Evolutionary conservation across 148 eudicot species (phyloP).

Genomic region (Pouteria glomerata): DNA sequence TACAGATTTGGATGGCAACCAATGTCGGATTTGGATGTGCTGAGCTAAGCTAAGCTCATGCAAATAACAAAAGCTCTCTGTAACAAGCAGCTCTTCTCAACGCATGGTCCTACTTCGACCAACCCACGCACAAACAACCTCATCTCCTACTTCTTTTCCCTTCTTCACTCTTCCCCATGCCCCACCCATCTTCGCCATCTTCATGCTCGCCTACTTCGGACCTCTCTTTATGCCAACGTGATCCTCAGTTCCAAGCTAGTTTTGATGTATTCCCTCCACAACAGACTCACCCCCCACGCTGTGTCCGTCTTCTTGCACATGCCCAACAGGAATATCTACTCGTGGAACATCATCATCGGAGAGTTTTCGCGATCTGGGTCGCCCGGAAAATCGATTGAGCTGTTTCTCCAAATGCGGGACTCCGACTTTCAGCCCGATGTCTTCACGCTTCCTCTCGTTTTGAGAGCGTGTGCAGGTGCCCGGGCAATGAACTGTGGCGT

Average conservation of each 20-base stretch:
- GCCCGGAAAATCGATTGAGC: neutral
- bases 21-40: too few species aligned
- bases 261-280: constrained; percentile 2
- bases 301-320: constrained; percentile 1
- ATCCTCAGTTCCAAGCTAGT: constrained; percentile 11
- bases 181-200: constrained; percentile 6
- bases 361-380: constrained; percentile 6
- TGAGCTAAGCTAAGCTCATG: too few species aligned
- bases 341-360: constrained; percentile 8
- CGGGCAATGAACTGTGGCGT: neutral
- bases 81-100: neutral
- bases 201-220: constrained; percentile 5
- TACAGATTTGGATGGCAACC: too few species aligned
- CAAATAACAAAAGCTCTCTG: neutral
- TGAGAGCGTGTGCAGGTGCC: constrained; percentile 6
- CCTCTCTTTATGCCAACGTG: constrained; percentile 1
- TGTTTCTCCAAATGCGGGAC: neutral
- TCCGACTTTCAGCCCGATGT: neutral
- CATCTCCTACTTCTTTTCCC: neutral
- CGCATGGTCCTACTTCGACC: neutral
- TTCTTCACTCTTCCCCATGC: neutral
- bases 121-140: neutral
- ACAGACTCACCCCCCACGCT: neutral
- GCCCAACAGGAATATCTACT: constrained; percentile 6
- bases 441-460: constrained; percentile 9